A percentile compares a stretch with the other conserved stretches of the same genome.
These are phyloP conservation scores for Ceriops zippeliana DNA, from an alignment of 345 rosid species.

Conservation along the genomic window DNA sequence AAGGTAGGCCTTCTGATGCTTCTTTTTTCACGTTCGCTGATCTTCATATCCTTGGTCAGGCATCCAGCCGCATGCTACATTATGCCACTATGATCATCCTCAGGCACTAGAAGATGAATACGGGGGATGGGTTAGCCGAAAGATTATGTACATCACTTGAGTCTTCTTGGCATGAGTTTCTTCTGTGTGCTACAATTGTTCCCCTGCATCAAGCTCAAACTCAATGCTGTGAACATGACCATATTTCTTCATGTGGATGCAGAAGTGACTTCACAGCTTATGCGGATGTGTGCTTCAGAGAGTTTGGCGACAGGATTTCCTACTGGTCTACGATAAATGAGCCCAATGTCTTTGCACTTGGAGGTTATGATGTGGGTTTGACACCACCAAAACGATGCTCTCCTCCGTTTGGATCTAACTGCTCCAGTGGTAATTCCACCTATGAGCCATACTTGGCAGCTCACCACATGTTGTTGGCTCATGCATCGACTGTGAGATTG, in stretches of 20 bases:
- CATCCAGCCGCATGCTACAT: conserved; percentile 57
- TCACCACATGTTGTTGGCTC: conserved; percentile 66
- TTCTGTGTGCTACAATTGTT: not conserved
- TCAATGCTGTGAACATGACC: not conserved
- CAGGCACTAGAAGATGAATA: conserved; percentile 71
- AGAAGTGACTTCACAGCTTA: conserved; percentile 72
- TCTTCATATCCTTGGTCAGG: conserved; percentile 31
- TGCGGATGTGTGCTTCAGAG: conserved; percentile 72
- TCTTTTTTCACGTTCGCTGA: not conserved
- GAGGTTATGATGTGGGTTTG: conserved; percentile 31
- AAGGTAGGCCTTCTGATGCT: not conserved
- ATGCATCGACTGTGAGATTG: conserved; percentile 57
- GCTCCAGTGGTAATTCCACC: conserved; percentile 53
- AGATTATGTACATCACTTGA: conserved; percentile 38
- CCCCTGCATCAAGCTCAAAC: not conserved
- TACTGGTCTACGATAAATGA: conserved; percentile 75
- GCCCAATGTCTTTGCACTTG: conserved; percentile 43
- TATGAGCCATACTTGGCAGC: conserved; percentile 66
- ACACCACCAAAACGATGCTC: conserved; percentile 47
- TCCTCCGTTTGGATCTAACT: conserved; percentile 22
- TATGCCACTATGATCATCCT: conserved; percentile 57
- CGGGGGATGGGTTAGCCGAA: conserved; percentile 61
- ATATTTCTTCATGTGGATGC: conserved; percentile 21
- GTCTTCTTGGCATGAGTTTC: not conserved
- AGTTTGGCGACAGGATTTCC: conserved; percentile 64